phyloP scores from a whole-genome alignment of 306 rosid species.

The Bauhinia variegata region DNA sequence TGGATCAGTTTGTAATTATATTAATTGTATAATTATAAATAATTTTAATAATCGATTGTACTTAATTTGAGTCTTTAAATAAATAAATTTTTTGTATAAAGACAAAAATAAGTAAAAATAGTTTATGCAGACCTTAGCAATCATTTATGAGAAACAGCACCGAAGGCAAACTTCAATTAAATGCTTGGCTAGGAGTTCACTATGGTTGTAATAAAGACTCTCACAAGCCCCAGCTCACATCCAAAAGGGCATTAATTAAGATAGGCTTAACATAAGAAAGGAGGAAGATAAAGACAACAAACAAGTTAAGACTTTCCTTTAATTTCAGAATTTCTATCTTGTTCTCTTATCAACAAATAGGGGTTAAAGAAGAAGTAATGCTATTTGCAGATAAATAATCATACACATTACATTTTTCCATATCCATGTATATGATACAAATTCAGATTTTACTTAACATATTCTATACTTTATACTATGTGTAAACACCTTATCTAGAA shows the following conservation, averaged over 20 bases:
- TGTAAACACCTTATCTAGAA: too few relatives aligned
- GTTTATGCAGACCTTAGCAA: not conserved
- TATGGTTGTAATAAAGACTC: slow-evolving; percentile 25
- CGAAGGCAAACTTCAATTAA: slow-evolving; percentile 6
- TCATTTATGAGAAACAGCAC: not conserved
- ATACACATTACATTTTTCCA: too few relatives aligned
- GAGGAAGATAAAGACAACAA: slow-evolving; percentile 5
- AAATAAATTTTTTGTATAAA: not conserved
- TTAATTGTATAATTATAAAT: too few relatives aligned
- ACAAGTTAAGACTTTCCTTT: not conserved
- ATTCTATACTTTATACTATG: too few relatives aligned
- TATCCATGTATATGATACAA: too few relatives aligned
- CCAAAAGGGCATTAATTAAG: slow-evolving; percentile 1
- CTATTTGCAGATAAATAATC: too few relatives aligned
- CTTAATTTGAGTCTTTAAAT: too few relatives aligned
- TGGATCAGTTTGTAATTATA: too few relatives aligned
- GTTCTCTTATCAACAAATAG: too few relatives aligned
- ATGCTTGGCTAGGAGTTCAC: slow-evolving; percentile 10
- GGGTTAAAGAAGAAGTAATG: too few relatives aligned
- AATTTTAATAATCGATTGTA: too few relatives aligned
- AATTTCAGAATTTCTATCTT: not conserved
- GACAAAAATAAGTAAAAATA: not conserved
- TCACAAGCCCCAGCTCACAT: slow-evolving; percentile 3
- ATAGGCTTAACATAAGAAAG: not conserved
- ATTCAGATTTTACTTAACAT: too few relatives aligned